These are phyloP conservation scores for Candida saitoana DNA, from an alignment of 805 yeast species.

Conservation along the genomic window DNA sequence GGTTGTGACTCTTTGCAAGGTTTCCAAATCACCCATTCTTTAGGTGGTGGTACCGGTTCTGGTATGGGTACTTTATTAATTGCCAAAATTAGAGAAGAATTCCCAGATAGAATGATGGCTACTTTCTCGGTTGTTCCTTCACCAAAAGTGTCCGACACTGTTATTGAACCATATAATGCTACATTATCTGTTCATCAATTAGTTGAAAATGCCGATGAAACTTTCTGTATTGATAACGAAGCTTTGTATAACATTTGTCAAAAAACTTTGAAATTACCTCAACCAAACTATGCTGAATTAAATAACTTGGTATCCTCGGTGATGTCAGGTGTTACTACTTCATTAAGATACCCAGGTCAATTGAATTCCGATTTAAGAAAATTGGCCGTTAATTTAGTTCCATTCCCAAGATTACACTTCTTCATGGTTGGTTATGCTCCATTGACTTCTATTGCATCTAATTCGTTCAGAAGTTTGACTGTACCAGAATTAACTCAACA, in stretches of 20 bases:
- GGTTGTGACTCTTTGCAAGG: slow-evolving; percentile 91
- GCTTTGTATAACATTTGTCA: slow-evolving; percentile 88
- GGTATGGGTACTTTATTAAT: slow-evolving; percentile 92
- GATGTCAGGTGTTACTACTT: slow-evolving; percentile 94
- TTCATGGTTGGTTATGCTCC: slow-evolving; percentile 96
- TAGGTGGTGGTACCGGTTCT: slow-evolving; percentile 87
- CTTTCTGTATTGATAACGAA: slow-evolving; percentile 93
- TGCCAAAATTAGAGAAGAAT: slow-evolving; percentile 85
- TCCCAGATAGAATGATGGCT: slow-evolving; percentile 94
- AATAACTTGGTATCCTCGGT: slow-evolving; percentile 83
- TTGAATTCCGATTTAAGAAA: slow-evolving; percentile 89
- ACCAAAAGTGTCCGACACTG: slow-evolving; percentile 88
- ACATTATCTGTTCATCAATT: slow-evolving; percentile 87
- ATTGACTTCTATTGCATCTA: slow-evolving; percentile 73
- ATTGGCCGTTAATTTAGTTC: slow-evolving; percentile 89
- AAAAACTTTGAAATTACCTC: slow-evolving; percentile 74
- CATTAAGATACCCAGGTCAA: slow-evolving; percentile 93
- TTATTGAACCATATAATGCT: slow-evolving; percentile 93
- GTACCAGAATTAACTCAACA: slow-evolving; percentile 93
- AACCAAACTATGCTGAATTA: slow-evolving; percentile 75
- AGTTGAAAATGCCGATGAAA: slow-evolving; percentile 87
- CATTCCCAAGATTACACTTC: slow-evolving; percentile 93
- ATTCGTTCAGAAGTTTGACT: slow-evolving; percentile 76
- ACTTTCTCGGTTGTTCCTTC: slow-evolving; percentile 92
- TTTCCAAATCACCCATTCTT: slow-evolving; percentile 69